A percentile compares a stretch with the other conserved stretches of the same genome.
phyloP scores from a whole-genome alignment of 495 filamentous ascomycete genomes.

The Neurospora sp. region DNA sequence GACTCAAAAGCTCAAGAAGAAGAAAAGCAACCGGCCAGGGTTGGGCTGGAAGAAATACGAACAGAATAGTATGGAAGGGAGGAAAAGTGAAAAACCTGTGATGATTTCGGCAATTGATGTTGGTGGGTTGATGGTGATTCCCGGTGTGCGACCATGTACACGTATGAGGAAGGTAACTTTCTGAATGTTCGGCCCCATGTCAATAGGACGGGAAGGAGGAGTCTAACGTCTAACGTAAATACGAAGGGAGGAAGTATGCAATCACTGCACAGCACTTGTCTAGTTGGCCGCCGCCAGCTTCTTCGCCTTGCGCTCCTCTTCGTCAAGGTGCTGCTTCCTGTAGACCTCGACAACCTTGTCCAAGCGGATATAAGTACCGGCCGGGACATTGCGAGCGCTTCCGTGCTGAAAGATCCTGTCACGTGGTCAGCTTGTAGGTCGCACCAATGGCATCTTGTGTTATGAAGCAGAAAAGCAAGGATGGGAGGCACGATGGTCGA shows the following conservation, averaged over 20 bases:
- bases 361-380: conserved; percentile 32
- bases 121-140: conserved; percentile 7
- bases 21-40: neutral
- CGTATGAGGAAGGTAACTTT: conserved; percentile 7
- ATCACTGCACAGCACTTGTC: conserved; percentile 1
- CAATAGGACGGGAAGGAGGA: neutral
- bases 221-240: neutral
- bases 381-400: conserved; percentile 34
- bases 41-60: neutral
- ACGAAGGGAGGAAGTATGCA: neutral
- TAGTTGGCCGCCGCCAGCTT: conserved; percentile 26
- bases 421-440: conserved; percentile 17
- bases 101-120: neutral
- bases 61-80: neutral
- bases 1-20: neutral
- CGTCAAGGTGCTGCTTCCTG: conserved; percentile 32
- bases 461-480: neutral
- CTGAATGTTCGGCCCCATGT: neutral
- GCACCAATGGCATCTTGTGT: conserved; percentile 5
- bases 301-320: conserved; percentile 37
- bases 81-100: neutral
- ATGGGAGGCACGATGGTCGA: neutral
- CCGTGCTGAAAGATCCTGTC: conserved; percentile 34
- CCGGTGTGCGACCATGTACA: conserved; percentile 16
- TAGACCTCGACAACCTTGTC: conserved; percentile 39